These are phyloP conservation scores for Neopestalotiopsis sp. DNA, from an alignment of 2,329 filamentous ascomycete species.

Conservation along the genomic window DNA sequence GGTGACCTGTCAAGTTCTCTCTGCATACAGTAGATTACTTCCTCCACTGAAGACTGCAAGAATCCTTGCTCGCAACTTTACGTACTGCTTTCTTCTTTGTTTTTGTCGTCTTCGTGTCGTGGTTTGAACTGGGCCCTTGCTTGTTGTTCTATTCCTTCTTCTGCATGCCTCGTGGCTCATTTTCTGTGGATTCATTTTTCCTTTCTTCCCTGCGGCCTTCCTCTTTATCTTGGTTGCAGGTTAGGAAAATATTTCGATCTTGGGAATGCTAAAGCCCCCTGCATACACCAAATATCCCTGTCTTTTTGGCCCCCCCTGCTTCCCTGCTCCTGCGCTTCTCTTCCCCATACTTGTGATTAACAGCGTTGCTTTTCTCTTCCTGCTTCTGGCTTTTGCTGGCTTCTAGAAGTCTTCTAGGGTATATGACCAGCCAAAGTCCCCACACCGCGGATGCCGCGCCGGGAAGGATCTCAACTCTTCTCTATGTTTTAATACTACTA, in stretches of 20 bases:
- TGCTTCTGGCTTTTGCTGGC: background rate
- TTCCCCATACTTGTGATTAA: conserved; percentile 10
- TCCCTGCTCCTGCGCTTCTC: background rate
- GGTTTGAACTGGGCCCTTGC: too few relatives aligned
- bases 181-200: background rate
- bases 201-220: conserved; percentile 3
- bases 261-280: background rate
- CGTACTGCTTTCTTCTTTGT: background rate
- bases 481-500: background rate
- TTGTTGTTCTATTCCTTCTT: background rate
- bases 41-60: background rate
- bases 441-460: conserved; percentile 2
- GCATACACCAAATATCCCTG: background rate
- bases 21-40: conserved; percentile 3
- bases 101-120: background rate
- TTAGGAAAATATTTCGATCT: background rate
- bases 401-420: conserved; percentile 14
- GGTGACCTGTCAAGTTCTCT: conserved; percentile 1
- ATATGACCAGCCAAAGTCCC: background rate
- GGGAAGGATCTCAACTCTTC: background rate
- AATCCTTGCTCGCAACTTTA: background rate
- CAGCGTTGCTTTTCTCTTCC: conserved; percentile 8
- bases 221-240: conserved; percentile 2
- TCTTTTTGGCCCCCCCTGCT: too few relatives aligned
- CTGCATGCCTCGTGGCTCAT: background rate